These are phyloP conservation scores for Aristolochia contorta DNA, from an alignment of 164 flowering plant species.

Conservation along the genomic window DNA sequence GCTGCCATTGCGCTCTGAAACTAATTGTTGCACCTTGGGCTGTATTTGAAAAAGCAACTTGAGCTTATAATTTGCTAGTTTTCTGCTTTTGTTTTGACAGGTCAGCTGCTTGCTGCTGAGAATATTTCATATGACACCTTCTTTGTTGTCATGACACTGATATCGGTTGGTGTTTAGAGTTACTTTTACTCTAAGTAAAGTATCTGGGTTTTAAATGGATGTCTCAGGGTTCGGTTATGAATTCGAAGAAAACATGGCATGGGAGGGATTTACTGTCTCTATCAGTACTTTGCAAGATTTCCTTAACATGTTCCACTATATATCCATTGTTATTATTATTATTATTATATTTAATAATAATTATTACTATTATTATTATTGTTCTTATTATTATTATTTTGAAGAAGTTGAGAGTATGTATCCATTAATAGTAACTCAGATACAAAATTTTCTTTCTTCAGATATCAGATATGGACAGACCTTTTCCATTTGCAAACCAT, in stretches of 20 bases:
- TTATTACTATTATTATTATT: too few relatives aligned
- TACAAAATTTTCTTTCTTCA: not conserved
- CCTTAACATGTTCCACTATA: too few relatives aligned
- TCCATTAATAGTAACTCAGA: too few relatives aligned
- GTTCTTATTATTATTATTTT: too few relatives aligned
- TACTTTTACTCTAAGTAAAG: not conserved
- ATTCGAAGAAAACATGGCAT: slow-evolving; percentile 19
- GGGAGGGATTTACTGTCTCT: slow-evolving; percentile 11
- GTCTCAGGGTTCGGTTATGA: slow-evolving; percentile 14
- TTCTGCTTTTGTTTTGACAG: slow-evolving; percentile 8
- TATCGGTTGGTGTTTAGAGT: slow-evolving; percentile 3
- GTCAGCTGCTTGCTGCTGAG: slow-evolving; percentile 13
- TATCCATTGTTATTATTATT: not conserved
- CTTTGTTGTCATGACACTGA: slow-evolving; percentile 7
- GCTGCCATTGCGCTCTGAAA: too few relatives aligned
- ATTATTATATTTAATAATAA: too few relatives aligned
- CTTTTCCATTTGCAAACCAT: too few relatives aligned
- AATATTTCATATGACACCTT: slow-evolving; percentile 6
- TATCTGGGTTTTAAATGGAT: not conserved
- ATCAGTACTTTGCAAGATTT: slow-evolving; percentile 16
- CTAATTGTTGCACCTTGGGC: too few relatives aligned
- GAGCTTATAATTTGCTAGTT: not conserved
- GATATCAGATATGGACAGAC: not conserved
- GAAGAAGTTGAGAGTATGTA: too few relatives aligned
- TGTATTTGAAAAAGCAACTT: not conserved